Percentiles rank a stretch among this genome's conserved stretches.
Conservation (phyloP, 768 basidiomycete species). For the Lyophyllum decastes region DNA sequence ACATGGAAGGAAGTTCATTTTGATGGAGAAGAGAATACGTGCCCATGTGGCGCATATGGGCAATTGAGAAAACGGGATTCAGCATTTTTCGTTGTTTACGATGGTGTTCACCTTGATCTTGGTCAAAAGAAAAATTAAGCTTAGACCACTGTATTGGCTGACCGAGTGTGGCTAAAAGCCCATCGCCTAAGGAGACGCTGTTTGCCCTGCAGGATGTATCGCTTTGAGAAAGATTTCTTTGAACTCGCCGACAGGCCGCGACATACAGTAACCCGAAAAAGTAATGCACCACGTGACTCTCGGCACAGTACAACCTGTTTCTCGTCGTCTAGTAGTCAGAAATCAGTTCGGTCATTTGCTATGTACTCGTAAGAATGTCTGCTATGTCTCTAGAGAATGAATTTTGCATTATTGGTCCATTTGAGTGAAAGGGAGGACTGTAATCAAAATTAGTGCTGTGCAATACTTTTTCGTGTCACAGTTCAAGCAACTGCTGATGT, state of each 20-base stretch:
- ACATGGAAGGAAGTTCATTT: conserved; percentile 17
- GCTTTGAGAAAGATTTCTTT: too few species aligned
- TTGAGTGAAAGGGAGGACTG: too few species aligned
- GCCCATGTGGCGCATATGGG: conserved; percentile 24
- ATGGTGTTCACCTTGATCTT: conserved; percentile 25
- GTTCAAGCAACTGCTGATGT: too few species aligned
- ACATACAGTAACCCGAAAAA: background rate
- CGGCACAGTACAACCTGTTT: too few species aligned
- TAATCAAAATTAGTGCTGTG: too few species aligned
- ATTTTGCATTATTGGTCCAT: too few species aligned
- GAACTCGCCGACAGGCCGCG: background rate
- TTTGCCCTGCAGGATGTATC: conserved; percentile 7
- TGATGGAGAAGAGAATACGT: background rate
- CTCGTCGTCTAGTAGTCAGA: too few species aligned
- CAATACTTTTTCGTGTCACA: too few species aligned
- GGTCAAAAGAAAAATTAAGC: background rate
- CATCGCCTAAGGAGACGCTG: conserved; percentile 18
- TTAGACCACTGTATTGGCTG: background rate
- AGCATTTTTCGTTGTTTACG: conserved; percentile 29
- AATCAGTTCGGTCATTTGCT: too few species aligned
- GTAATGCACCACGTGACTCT: too few species aligned
- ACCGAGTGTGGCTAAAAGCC: conserved; percentile 20
- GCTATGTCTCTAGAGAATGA: too few species aligned
- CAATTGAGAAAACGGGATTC: conserved; percentile 28
- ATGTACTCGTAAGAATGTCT: too few species aligned